These are phyloP conservation scores for Physcomitrium patens DNA, from an alignment of 225 moss, liverwort and hornwort genomes.

Conservation along the genomic window DNA sequence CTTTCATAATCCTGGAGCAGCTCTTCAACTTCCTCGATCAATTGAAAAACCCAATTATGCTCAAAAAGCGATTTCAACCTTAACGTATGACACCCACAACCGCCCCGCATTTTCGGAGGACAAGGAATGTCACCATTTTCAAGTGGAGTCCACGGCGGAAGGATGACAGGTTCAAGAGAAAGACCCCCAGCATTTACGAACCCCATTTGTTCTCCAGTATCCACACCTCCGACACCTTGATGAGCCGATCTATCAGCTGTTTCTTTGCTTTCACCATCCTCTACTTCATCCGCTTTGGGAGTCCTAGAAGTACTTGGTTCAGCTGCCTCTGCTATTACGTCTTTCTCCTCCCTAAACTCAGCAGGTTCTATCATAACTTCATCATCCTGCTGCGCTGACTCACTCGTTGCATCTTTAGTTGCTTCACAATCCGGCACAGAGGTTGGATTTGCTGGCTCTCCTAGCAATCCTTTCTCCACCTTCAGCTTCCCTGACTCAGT, in stretches of 20 bases:
- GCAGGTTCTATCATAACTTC: slow-evolving; percentile 18
- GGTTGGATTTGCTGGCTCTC: slow-evolving; percentile 4
- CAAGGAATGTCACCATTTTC: slow-evolving; percentile 54
- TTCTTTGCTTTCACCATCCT: slow-evolving; percentile 16
- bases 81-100: slow-evolving; percentile 55
- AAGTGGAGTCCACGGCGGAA: slow-evolving; percentile 42
- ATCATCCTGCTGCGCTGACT: slow-evolving; percentile 20
- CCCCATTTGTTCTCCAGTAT: neutral
- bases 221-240: slow-evolving; percentile 25
- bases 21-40: slow-evolving; percentile 46
- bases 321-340: neutral
- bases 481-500: slow-evolving; percentile 21
- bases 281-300: slow-evolving; percentile 28
- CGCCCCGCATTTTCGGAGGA: slow-evolving; percentile 57
- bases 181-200: slow-evolving; percentile 1
- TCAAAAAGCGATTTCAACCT: slow-evolving; percentile 51
- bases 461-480: slow-evolving; percentile 12
- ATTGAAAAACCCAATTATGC: slow-evolving; percentile 34
- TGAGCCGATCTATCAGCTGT: neutral
- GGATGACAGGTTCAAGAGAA: slow-evolving; percentile 16
- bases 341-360: slow-evolving; percentile 14
- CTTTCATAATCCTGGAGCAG: slow-evolving; percentile 31
- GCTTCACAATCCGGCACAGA: neutral
- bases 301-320: slow-evolving; percentile 16
- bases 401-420: slow-evolving; percentile 6